These are phyloP conservation scores for Metschnikowia henanensis DNA, from an alignment of 805 yeast genomes.

Conservation along the genomic window DNA sequence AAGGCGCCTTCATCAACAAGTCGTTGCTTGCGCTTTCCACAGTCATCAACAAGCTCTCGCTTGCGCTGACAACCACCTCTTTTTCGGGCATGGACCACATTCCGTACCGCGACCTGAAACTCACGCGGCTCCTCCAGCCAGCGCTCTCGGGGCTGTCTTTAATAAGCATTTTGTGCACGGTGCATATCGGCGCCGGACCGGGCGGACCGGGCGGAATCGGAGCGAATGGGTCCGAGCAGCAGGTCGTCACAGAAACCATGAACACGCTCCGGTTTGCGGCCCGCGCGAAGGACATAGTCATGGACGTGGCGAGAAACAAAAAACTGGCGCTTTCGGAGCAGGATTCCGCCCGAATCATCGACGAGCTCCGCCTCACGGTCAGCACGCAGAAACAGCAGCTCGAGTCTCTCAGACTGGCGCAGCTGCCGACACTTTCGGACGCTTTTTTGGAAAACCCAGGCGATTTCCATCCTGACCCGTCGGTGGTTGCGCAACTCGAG, in stretches of 20 bases:
- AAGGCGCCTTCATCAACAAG: constrained; percentile 91
- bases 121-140: constrained; percentile 88
- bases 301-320: constrained; percentile 61
- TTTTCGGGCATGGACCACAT: constrained; percentile 54
- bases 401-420: constrained; percentile 29
- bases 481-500: constrained; percentile 29
- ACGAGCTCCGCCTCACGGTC: constrained; percentile 56
- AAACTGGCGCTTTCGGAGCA: constrained; percentile 31
- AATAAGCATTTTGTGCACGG: constrained; percentile 84
- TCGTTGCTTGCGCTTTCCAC: constrained; percentile 88
- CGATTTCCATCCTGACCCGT: not conserved
- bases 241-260: constrained; percentile 70
- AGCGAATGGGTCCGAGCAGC: constrained; percentile 28
- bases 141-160: constrained; percentile 86
- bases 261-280: constrained; percentile 92
- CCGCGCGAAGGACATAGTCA: constrained; percentile 81
- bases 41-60: constrained; percentile 80
- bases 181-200: constrained; percentile 54
- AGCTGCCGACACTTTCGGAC: not conserved
- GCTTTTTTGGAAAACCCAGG: not conserved
- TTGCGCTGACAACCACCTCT: constrained; percentile 22
- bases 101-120: constrained; percentile 91
- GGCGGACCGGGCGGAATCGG: too few relatives aligned
- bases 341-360: constrained; percentile 49
- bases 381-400: constrained; percentile 60